Conservation (phyloP, 2,329 filamentous ascomycete species). For the Arthrobotrys musiformis region DNA sequence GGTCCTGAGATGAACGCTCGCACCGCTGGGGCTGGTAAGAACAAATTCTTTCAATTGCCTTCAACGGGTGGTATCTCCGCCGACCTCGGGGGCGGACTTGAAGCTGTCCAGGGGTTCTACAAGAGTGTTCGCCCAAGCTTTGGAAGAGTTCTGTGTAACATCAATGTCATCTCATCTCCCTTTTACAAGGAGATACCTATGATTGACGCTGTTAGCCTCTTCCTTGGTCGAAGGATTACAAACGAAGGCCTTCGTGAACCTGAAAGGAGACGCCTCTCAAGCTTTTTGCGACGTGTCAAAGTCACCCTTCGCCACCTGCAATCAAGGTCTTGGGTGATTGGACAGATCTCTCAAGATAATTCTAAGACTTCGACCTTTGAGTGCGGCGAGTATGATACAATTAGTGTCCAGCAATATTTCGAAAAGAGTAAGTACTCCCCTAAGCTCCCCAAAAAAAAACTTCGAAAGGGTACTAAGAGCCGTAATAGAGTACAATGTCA, state of each 20-base stretch:
- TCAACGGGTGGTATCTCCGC: slow-evolving; percentile 61
- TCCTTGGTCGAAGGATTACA: slow-evolving; percentile 55
- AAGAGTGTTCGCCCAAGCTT: slow-evolving; percentile 69
- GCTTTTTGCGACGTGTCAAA: slow-evolving; percentile 23
- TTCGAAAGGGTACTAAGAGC: background rate
- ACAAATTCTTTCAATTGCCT: slow-evolving; percentile 65
- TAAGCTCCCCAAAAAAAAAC: background rate
- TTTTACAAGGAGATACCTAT: slow-evolving; percentile 69
- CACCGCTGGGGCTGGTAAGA: slow-evolving; percentile 67
- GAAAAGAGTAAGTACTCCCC: slow-evolving; percentile 14
- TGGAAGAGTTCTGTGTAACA: slow-evolving; percentile 70
- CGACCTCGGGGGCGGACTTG: slow-evolving; percentile 67
- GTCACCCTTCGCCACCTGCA: slow-evolving; percentile 27
- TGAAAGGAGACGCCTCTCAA: slow-evolving; percentile 1
- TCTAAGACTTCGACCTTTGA: slow-evolving; percentile 16
- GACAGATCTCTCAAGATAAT: slow-evolving; percentile 1
- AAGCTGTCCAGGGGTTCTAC: slow-evolving; percentile 65
- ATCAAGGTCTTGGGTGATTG: background rate
- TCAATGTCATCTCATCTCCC: slow-evolving; percentile 72
- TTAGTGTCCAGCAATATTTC: slow-evolving; percentile 39
- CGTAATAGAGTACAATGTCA: slow-evolving; percentile 22
- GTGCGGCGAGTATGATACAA: slow-evolving; percentile 5
- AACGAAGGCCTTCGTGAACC: slow-evolving; percentile 4
- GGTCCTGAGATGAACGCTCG: slow-evolving; percentile 42
- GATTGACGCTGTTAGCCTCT: slow-evolving; percentile 61